A percentile compares a stretch with the other conserved stretches of the same genome.
These are phyloP conservation scores for Trichoderma sp. DNA, from an alignment of 2,329 filamentous ascomycete genomes.

Conservation along the genomic window DNA sequence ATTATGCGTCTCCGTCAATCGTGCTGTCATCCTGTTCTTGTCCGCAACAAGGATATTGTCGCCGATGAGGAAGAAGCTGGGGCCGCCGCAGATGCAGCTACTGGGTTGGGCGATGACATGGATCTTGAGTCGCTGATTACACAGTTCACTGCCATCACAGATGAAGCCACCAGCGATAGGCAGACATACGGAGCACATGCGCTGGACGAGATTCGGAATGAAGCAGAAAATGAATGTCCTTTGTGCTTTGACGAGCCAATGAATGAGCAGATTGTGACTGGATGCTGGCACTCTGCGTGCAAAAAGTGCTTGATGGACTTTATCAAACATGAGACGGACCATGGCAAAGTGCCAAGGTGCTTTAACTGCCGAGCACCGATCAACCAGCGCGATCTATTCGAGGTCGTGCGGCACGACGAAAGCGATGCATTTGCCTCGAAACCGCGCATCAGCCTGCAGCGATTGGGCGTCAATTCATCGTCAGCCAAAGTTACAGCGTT, in stretches of 20 bases:
- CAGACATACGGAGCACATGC: constrained; percentile 77
- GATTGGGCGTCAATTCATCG: constrained; percentile 64
- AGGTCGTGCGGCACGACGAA: constrained; percentile 80
- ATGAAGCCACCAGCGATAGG: constrained; percentile 63
- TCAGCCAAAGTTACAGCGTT: constrained; percentile 88
- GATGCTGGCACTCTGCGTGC: constrained; percentile 97
- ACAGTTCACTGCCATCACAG: constrained; percentile 73
- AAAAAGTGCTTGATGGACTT: constrained; percentile 90
- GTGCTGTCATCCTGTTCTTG: constrained; percentile 90
- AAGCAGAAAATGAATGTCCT: constrained; percentile 86
- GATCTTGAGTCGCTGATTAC: constrained; percentile 84
- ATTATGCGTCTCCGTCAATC: constrained; percentile 89
- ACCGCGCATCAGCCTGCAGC: constrained; percentile 60
- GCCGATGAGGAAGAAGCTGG: constrained; percentile 86
- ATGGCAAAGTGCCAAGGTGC: constrained; percentile 74
- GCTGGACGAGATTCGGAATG: constrained; percentile 85
- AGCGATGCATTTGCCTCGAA: constrained; percentile 48
- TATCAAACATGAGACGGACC: constrained; percentile 82
- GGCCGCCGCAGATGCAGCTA: constrained; percentile 70
- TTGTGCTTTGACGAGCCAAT: constrained; percentile 96
- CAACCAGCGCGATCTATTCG: constrained; percentile 82
- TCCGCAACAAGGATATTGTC: constrained; percentile 79
- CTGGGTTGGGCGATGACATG: constrained; percentile 91
- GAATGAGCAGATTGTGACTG: constrained; percentile 90
- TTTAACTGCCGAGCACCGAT: constrained; percentile 88